Conservation (phyloP, 2,329 filamentous ascomycete species). For the Clarireedia homoeocarpa region DNA sequence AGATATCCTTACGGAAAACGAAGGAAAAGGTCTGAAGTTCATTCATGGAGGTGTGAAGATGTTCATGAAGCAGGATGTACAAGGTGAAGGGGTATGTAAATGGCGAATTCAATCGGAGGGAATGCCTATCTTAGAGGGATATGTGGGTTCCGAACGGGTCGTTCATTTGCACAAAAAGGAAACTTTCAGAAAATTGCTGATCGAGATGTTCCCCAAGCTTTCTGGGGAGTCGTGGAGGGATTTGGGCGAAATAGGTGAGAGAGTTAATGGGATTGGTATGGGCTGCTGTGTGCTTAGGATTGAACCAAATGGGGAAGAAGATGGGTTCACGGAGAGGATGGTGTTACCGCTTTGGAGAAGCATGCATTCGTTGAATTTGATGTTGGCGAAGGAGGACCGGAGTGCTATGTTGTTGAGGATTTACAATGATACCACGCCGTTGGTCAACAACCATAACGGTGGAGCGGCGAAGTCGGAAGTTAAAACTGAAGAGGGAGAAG, state of each 20-base stretch:
- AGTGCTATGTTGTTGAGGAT: conserved; percentile 85
- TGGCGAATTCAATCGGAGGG: conserved; percentile 97
- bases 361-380: conserved; percentile 84
- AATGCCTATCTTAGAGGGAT: conserved; percentile 82
- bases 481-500: conserved; percentile 8
- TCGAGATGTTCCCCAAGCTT: conserved; percentile 96
- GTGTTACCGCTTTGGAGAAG: conserved; percentile 92
- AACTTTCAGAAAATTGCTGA: conserved; percentile 73
- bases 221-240: conserved; percentile 63
- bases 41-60: conserved; percentile 97
- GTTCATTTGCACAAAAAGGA: conserved; percentile 68
- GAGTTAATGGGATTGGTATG: conserved; percentile 71
- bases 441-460: conserved; percentile 51
- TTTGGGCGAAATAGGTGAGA: conserved; percentile 81
- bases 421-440: conserved; percentile 80
- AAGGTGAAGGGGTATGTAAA: conserved; percentile 75
- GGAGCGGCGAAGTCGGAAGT: conserved; percentile 19
- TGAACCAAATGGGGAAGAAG: conserved; percentile 59
- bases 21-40: conserved; percentile 87
- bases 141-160: conserved; percentile 72
- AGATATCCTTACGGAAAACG: conserved; percentile 79
- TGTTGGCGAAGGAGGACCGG: conserved; percentile 96
- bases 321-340: conserved; percentile 67
- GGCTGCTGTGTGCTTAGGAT: conserved; percentile 87
- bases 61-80: conserved; percentile 96